Base-by-base conservation (phyloP, 148 eudicot genomes). In the Limonium bicolor region DNA sequence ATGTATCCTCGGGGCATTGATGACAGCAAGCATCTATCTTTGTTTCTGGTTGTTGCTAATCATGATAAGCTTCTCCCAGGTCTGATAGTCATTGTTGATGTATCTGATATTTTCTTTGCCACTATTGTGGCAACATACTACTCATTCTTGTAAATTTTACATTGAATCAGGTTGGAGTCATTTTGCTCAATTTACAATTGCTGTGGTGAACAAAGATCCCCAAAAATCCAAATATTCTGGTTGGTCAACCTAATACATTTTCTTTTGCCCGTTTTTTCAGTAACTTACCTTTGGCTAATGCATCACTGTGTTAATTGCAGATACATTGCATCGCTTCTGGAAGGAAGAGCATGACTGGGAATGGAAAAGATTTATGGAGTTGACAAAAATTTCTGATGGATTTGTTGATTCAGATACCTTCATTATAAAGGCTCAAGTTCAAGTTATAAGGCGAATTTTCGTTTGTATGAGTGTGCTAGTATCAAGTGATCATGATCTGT, bases 281-380 rank as follows among this genome's bases (percentile, higher is more conserved):
- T 36, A 48, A 32, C 47, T 23, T n/a, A 45, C 46, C 19, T 43
- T 34, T 5, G 50, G 33, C 31, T 43, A 24, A 43, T 25, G 31
- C 27, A 20, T 41, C 14, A n/a, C 23, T 28, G 30, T 43, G 48
- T 18, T 10, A 43, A 20, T 46, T 39, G 43, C 66, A 86, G 96
- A 86, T 63, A 82, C 96, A 23, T 54, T 86, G 41, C 96, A 87
- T 38, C 85, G 90, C 11, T 82, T 87, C 52, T 76, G 96, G 94
- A 87, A 79, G 74, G 82, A 86, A 51, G 94, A 86, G 77, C 96
- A 78, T 69, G 96, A 86, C 27, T 86, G 96, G 96, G 96, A 87
- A 14, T 86, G 96, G 96, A 81, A 86, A 69, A 86, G 82, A 33
- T 86, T 86, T 50, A 86, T 86, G 93, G 96, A 86, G 61, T 46